Evolutionary conservation across 306 rosid genomes (phyloP), one percentile per base, ranked within the genome.

Genomic region (Cicer pinnatifidum): DNA sequence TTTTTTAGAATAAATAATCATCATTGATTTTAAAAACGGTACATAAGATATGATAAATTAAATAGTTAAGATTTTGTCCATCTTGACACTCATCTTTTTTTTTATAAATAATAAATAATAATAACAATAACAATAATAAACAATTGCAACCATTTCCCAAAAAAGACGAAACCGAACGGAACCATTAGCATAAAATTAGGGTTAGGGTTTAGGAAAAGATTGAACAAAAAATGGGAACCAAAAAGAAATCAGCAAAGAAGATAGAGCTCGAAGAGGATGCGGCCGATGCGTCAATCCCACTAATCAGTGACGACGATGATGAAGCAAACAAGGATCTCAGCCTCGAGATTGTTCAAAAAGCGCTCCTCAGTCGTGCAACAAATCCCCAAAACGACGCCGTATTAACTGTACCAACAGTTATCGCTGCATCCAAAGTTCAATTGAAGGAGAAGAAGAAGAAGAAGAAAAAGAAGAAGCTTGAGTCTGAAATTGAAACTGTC

Each of bases 251-350:
- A 16, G 69, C 64, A 75, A 86, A 79, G 80, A 74, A 85, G 8
- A 44, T 54, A 35, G 52, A 80, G 13, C 71, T 66, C 23, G 85
- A 86, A 28, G 82, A 81, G 1, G 85, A 71, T 7, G 75, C 50
- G 41, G 79, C 77, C 35, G 61, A 7, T 44, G 62, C 50, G 47
- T 68, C 46, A 12, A 35, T 38, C 17, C 11, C 6, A 8, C 37
- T 33, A 33, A 77, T 58, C 73, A 81, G 82, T 51, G 88, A 84
- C 7, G 89, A 86, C 19, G 64, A 66, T 20, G 85, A 82, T 1
- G 96, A 84, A 80, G 93, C 90, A 35, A 87, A 84, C 79, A 86
- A 87, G 61, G 97, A 88, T 85, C 80, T 85, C 44, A 88, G 85
- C 83, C 81, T 90, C 73, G 70, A 87, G 62, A 82, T 85, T 47